Percentiles rank a stretch among this genome's conserved stretches.
Evolutionary conservation across 2,329 filamentous ascomycete genomes (phyloP).

Genomic region (Penicillium sp.): DNA sequence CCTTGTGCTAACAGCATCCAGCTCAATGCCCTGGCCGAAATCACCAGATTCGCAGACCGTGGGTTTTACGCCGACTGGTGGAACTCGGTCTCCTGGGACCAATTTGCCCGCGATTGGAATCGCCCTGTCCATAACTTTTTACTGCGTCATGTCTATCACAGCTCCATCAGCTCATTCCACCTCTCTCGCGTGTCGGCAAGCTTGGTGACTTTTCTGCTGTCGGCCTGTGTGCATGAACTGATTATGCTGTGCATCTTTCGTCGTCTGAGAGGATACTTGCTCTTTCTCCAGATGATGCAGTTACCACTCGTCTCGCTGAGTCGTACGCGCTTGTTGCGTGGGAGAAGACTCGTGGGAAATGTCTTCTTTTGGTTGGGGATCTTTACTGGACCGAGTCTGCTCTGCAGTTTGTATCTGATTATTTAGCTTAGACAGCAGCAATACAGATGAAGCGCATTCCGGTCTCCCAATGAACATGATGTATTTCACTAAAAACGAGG

Average conservation of each 20-base stretch:
- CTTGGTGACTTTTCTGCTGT: constrained; percentile 73
- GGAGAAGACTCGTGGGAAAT: constrained; percentile 67
- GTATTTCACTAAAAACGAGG: background rate
- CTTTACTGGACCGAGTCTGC: constrained; percentile 72
- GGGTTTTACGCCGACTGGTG: constrained; percentile 61
- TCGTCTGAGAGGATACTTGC: constrained; percentile 22
- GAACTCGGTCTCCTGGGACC: constrained; percentile 57
- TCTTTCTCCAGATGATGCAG: constrained; percentile 71
- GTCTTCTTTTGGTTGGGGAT: constrained; percentile 76
- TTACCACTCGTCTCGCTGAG: constrained; percentile 70
- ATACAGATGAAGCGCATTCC: background rate
- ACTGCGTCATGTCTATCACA: constrained; percentile 77
- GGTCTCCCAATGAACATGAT: too few relatives aligned
- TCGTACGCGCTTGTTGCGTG: constrained; percentile 65
- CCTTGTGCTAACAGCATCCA: constrained; percentile 2
- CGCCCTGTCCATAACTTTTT: constrained; percentile 78
- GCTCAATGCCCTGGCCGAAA: constrained; percentile 73
- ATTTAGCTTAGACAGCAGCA: constrained; percentile 8
- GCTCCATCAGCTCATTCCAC: constrained; percentile 71
- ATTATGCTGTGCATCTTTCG: constrained; percentile 79
- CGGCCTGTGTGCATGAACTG: constrained; percentile 71
- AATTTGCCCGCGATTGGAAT: constrained; percentile 81
- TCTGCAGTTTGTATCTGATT: constrained; percentile 52
- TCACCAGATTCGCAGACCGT: constrained; percentile 75
- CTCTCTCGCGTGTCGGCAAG: constrained; percentile 71